Percentiles rank a stretch among this genome's conserved stretches.
phyloP scores from a whole-genome alignment of 805 yeast species.

The Candida maesae region DNA sequence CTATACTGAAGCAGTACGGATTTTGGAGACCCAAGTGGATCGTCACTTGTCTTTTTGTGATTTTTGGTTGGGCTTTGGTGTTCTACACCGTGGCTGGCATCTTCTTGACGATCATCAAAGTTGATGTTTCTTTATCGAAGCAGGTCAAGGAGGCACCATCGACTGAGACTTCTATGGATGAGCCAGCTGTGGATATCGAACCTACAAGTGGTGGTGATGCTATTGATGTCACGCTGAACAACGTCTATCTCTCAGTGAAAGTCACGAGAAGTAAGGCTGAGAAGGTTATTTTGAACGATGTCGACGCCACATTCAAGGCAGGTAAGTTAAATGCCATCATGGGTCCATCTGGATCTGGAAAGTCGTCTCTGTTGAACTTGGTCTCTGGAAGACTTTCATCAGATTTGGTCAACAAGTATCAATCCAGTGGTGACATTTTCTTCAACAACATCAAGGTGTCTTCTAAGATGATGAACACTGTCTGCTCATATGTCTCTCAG shows the following conservation, averaged over 20 bases:
- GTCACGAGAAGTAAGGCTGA: conserved; percentile 7
- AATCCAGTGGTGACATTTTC: conserved; percentile 39
- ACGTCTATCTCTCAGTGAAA: conserved; percentile 18
- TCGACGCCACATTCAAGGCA: conserved; percentile 24
- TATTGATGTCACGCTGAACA: conserved; percentile 17
- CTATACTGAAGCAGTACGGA: conserved; percentile 54
- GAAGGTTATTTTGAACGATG: conserved; percentile 20
- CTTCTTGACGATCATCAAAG: conserved; percentile 43
- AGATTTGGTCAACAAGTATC: conserved; percentile 24
- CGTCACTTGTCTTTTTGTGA: conserved; percentile 57
- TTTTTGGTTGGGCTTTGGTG: conserved; percentile 56
- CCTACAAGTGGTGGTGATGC: conserved; percentile 1
- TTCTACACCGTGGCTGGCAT: conserved; percentile 47
- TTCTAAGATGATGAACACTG: conserved; percentile 35
- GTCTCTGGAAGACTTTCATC: conserved; percentile 57
- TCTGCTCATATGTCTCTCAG: conserved; percentile 79
- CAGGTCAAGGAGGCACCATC: conserved; percentile 14
- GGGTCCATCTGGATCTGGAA: conserved; percentile 85
- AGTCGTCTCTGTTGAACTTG: conserved; percentile 60
- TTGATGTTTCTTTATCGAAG: conserved; percentile 23
- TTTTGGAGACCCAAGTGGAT: conserved; percentile 58
- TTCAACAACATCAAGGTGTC: conserved; percentile 40
- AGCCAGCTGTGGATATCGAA: not conserved
- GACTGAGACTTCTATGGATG: not conserved
- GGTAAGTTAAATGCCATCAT: conserved; percentile 63